Conservation (phyloP, 108 stramenopile genomes). For the Nannochloropsis salina region DNA sequence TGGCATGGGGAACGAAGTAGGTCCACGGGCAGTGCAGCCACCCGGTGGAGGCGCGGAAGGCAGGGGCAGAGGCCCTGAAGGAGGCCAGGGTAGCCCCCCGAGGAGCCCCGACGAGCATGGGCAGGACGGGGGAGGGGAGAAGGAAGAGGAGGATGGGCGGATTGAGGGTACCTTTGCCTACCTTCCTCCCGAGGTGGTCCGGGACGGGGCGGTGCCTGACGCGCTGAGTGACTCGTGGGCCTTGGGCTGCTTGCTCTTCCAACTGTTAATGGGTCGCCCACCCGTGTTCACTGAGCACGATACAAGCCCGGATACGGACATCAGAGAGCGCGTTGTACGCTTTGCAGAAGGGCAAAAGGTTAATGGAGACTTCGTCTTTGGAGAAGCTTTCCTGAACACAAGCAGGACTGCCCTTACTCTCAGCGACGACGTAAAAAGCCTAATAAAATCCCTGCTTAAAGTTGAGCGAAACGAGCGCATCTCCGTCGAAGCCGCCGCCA, state of each 20-base stretch:
- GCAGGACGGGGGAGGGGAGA: constrained; percentile 24
- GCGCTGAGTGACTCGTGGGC: constrained; percentile 87
- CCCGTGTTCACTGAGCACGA: constrained; percentile 66
- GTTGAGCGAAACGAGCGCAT: constrained; percentile 34
- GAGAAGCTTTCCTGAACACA: not conserved
- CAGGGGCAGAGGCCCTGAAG: not conserved
- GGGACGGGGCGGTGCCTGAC: constrained; percentile 63
- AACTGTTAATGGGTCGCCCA: constrained; percentile 79
- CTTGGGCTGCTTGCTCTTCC: constrained; percentile 87
- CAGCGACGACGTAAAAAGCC: constrained; percentile 22
- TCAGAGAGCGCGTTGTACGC: constrained; percentile 68
- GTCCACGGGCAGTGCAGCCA: constrained; percentile 12
- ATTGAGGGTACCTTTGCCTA: constrained; percentile 93
- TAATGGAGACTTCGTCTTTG: not conserved
- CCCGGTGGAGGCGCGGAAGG: not conserved
- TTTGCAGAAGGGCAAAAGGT: constrained; percentile 52
- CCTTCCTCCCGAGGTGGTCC: constrained; percentile 88
- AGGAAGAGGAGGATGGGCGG: constrained; percentile 60
- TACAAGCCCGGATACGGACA: constrained; percentile 59
- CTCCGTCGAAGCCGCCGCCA: constrained; percentile 28
- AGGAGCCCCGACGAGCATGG: not conserved
- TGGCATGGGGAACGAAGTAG: constrained; percentile 12
- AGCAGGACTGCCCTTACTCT: constrained; percentile 11
- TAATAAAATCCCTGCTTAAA: constrained; percentile 38
- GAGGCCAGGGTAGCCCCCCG: too few species aligned